Evolutionary conservation across 306 rosid species (phyloP).

Genomic region (Casuarina equisetifolia): DNA sequence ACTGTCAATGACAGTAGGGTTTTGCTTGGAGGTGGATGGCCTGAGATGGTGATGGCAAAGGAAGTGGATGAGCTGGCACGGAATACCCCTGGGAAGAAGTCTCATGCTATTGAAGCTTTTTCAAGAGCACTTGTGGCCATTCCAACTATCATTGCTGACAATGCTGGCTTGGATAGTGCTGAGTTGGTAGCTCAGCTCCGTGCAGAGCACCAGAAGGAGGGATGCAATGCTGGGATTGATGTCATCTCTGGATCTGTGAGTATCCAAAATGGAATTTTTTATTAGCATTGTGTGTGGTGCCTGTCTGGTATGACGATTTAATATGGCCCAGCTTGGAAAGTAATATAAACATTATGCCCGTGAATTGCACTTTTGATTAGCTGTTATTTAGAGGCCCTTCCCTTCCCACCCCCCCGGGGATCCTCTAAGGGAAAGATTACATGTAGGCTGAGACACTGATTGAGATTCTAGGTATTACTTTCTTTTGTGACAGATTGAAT

Average conservation of each 20-base stretch:
- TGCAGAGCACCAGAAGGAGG: constrained; percentile 92
- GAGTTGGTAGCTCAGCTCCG: constrained; percentile 92
- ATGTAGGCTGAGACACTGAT: not conserved
- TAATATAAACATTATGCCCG: not conserved
- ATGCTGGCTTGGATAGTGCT: constrained; percentile 99
- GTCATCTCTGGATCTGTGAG: constrained; percentile 94
- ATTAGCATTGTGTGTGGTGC: not conserved
- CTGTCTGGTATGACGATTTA: not conserved
- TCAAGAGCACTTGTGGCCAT: constrained; percentile 83
- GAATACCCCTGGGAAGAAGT: constrained; percentile 93
- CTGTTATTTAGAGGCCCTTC: not conserved
- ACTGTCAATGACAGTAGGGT: constrained; percentile 93
- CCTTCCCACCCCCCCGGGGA: not conserved
- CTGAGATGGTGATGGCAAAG: constrained; percentile 95
- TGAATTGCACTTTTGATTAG: not conserved
- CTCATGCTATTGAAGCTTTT: constrained; percentile 96
- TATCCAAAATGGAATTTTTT: constrained; percentile 8
- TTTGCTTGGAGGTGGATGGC: constrained; percentile 97
- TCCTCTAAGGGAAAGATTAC: not conserved
- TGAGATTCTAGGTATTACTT: not conserved
- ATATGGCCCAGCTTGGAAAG: not conserved
- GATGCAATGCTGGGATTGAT: constrained; percentile 81
- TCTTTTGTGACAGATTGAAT: not conserved
- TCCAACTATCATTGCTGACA: constrained; percentile 91
- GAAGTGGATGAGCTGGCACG: constrained; percentile 86